Base-by-base conservation (phyloP, 495 filamentous ascomycete genomes). In the Aspergillus ostianus region DNA sequence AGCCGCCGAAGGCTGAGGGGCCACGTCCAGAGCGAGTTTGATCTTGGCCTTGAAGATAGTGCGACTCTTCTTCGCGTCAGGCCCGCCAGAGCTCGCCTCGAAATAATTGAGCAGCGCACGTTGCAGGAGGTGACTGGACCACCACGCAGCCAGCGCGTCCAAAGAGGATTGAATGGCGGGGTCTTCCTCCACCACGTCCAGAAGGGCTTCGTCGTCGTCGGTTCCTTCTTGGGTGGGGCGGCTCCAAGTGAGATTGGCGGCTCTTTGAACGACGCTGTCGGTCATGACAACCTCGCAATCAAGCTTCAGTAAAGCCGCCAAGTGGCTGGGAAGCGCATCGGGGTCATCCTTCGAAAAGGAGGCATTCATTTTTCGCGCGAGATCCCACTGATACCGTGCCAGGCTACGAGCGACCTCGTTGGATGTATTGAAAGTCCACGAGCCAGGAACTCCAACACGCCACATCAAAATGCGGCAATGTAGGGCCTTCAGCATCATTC, bases 201-300 rank as follows among this genome's bases (percentile, higher is more conserved):
- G 88, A 26, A 89, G 84, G 47, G 88, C 88, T 53, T 87, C 86
- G 30, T 82, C 73, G 10, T 82, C 78, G 18, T 79, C 75, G 1
- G 85, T 80, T 23, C 87, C 82, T 62, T 88, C 79, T 15, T 85
- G 84, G 1, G 87, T 93, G 7, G 84, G 85, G 55, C 83, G 82
- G 67, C 96, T 95, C 88, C 91, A 97, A 9, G 91, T 90, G 5
- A 98, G 82, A 68, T 96, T 96, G 61, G 92, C 91, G 2, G 92
- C 92, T 50, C 92, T 84, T 70, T 97, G 92, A 45, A 92, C 82
- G 56, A 96, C 89, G 59, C 76, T 75, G 55, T 87, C 82, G 58
- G 85, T 85, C 68, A 98, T 82, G 19, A 97, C 90, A 27, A 89
- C 84, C 44, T 92, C 89, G 63, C 85, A 90, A 18, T 93, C 88